phyloP scores from a whole-genome alignment of 163 green algal genomes.

The Coccomyxa subellipsoidea region DNA sequence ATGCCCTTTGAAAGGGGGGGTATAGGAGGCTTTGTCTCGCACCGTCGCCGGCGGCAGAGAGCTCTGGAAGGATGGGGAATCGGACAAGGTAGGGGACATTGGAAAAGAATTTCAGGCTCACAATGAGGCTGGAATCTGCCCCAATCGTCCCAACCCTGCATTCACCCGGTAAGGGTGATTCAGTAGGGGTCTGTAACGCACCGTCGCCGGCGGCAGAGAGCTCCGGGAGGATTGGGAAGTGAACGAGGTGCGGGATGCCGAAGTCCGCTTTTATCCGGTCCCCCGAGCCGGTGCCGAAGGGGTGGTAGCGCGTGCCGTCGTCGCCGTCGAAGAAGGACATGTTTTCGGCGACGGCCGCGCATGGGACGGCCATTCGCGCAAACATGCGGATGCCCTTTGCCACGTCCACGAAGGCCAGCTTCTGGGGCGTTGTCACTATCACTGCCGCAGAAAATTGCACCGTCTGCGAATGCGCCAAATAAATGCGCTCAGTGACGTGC shows the following conservation, averaged over 20 bases:
- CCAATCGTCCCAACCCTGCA: too few relatives aligned
- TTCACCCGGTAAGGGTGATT: constrained; percentile 2
- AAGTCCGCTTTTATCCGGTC: constrained; percentile 84
- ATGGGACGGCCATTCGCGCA: constrained; percentile 88
- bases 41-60: constrained; percentile 89
- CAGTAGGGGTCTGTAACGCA: constrained; percentile 18
- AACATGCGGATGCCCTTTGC: constrained; percentile 98
- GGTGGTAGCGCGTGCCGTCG: constrained; percentile 74
- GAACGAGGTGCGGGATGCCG: constrained; percentile 87
- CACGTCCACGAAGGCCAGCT: constrained; percentile 95
- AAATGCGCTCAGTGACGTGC: too few relatives aligned
- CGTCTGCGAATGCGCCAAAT: too few relatives aligned
- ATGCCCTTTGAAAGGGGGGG: background rate
- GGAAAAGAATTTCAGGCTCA: background rate
- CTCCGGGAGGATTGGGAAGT: constrained; percentile 90
- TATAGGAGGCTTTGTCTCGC: background rate
- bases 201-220: constrained; percentile 88
- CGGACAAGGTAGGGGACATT: constrained; percentile 81
- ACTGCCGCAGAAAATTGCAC: constrained; percentile 94
- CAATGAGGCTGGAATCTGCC: background rate
- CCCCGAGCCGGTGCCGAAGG: constrained; percentile 76
- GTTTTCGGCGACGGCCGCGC: constrained; percentile 97
- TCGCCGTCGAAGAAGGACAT: constrained; percentile 96
- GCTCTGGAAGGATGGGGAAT: constrained; percentile 90
- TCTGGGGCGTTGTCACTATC: constrained; percentile 95